Conservation (phyloP, 2,329 filamentous ascomycete genomes). For the Trichoderma brevicompactum region DNA sequence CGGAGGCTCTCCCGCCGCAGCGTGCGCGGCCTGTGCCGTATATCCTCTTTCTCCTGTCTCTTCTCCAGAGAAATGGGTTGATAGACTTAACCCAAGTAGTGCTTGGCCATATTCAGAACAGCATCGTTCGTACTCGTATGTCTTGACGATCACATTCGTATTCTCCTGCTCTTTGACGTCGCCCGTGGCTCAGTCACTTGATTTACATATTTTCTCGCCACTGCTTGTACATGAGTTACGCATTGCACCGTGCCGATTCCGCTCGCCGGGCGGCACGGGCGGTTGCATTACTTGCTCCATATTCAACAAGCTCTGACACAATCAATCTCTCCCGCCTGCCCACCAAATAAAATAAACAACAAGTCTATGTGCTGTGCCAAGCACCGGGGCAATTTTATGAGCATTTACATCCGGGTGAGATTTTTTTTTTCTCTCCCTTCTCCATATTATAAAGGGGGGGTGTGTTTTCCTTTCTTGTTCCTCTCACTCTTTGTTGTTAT, state of each 20-base stretch:
- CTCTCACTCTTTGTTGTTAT: neutral
- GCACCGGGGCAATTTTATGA: neutral
- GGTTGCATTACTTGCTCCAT: neutral
- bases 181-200: slow-evolving; percentile 26
- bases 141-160: slow-evolving; percentile 22
- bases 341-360: neutral
- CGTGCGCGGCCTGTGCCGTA: slow-evolving; percentile 11
- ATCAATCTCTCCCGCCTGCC: neutral
- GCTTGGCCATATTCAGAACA: neutral
- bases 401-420: neutral
- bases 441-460: neutral
- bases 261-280: neutral
- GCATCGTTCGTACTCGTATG: slow-evolving; percentile 9
- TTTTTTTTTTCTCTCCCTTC: neutral
- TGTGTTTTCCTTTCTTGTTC: slow-evolving; percentile 7
- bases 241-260: slow-evolving; percentile 4
- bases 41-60: slow-evolving; percentile 2
- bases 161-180: slow-evolving; percentile 4
- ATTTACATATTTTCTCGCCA: slow-evolving; percentile 6
- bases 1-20: neutral
- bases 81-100: neutral
- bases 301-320: neutral
- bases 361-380: too few relatives aligned
- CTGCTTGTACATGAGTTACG: neutral
- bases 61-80: neutral